Base-by-base conservation (phyloP, 345 rosid species). In the Euphorbia pulcherrima region DNA sequence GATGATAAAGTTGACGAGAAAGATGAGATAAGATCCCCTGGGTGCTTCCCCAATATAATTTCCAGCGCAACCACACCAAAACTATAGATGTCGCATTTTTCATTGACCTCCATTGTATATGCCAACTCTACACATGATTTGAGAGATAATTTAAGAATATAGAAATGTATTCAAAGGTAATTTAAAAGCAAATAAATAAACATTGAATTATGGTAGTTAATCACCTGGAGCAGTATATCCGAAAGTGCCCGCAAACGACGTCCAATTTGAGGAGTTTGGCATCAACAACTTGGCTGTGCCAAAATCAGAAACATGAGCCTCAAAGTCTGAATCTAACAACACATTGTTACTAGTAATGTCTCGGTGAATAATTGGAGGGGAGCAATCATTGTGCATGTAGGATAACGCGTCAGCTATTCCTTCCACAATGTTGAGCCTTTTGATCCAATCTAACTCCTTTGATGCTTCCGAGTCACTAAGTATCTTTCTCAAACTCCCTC, bases 381-480 rank as follows among this genome's bases (percentile, higher is more conserved):
- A 11, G 50, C 50, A 44, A 44, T 44, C 50, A 44, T 44, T 3
- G 17, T 44, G 50, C 50, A 44, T 12, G 16, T 44, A 44, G 12
- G 50, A 44, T 11, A 44, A 8, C 4, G 17, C 50, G 16, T 44
- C 13, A 44, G 50, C 16, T 6, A 44, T 44, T 44, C 50, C 50
- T 51, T n/a, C 24, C 0, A 71, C 67, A 29, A 64, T 24, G 13
- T 55, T 63, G 17, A 64, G 29, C 39, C 74, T 55, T n/a, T 26
- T 53, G 5, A 17, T 14, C 74, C 74, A 71, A 23, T 71, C 69
- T 29, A 64, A 24, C 8, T 55, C 57, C 17, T 3, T 64, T 2
- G 74, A 54, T 29, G 28, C 29, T 21, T 64, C 73, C 60, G 9
- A 28, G 24, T 63, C 29, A 40, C 58, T 53, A 14, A 63, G 69